Conservation (phyloP, 805 yeast species). For the Yarrowia divulgata region DNA sequence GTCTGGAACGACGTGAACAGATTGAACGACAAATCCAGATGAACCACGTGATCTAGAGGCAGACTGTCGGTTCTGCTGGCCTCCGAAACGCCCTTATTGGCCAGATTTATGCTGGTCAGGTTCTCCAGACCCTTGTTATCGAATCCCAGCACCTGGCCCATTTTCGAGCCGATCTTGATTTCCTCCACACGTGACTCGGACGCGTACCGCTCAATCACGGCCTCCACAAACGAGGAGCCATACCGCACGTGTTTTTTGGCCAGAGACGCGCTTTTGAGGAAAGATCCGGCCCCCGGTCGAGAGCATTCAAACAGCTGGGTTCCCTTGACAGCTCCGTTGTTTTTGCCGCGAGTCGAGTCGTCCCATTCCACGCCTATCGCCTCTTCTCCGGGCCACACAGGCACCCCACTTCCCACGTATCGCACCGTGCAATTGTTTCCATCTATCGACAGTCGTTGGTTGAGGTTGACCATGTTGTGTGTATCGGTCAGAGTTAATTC, state of each 20-base stretch:
- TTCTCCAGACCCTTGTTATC: constrained; percentile 51
- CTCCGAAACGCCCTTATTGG: neutral
- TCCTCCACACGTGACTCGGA: constrained; percentile 7
- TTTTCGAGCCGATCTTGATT: constrained; percentile 55
- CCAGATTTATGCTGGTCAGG: constrained; percentile 6
- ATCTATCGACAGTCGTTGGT: constrained; percentile 20
- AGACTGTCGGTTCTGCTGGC: neutral
- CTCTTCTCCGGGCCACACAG: constrained; percentile 61
- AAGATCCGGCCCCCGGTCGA: constrained; percentile 64
- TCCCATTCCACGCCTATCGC: constrained; percentile 94
- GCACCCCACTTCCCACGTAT: neutral
- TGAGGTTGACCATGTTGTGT: neutral
- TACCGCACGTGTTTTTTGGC: constrained; percentile 52
- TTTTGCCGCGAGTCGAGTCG: constrained; percentile 68
- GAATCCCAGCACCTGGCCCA: constrained; percentile 70
- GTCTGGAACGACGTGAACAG: neutral
- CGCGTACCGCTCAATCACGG: constrained; percentile 56
- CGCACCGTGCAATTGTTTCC: constrained; percentile 14
- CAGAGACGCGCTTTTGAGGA: constrained; percentile 58
- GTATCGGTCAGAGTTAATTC: no score
- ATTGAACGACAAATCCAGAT: constrained; percentile 17
- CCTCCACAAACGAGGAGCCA: constrained; percentile 58
- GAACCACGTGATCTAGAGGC: neutral
- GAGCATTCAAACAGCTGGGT: constrained; percentile 59
- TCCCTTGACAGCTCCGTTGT: constrained; percentile 68